Base-by-base conservation (phyloP, 139 green algal species). In the Chlamydomonas asymmetrica region DNA sequence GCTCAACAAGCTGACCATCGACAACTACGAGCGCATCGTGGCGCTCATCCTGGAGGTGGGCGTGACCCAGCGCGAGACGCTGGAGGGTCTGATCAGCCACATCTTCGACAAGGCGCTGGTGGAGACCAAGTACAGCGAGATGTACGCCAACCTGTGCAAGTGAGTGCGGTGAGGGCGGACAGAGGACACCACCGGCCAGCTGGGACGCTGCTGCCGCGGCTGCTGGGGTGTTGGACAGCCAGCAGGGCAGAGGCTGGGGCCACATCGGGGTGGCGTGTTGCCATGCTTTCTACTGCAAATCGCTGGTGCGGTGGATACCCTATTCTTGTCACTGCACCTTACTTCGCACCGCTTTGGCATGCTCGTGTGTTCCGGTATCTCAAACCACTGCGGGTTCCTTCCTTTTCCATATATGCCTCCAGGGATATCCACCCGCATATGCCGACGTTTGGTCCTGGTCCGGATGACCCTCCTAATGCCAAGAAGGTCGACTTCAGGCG, bases 61-160 rank as follows among this genome's bases (percentile, higher is more conserved):
- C 35, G 96, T 97, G 82, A 80, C 81, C n/a, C 79, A 89, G 48
- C 80, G 89, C 6, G 68, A 91, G 62, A 98, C 93, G 1, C 84
- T 99, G 66, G 76, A 82, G 31, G 91, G 89, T 37, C 90, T 97
- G 25, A 95, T 97, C 72, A 84, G 93, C 78, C 88, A 95, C 80
- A 91, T 99, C 56, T 99, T 99, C 79, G 96, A 98, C 84, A 99
- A 99, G 86, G 94, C 96, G 16, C 84, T 99, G n/a, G 89, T 81
- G 5, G 96, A 99, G 89, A 91, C 91, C 25, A 96, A 91, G 35
- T 99, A 98, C 77, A 93, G 84, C 31, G 90, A 96, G 82, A 86
- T 98, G 63, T 99, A 99, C 73, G 90, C 95, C 29, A 76, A 91
- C 68, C 86, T 99, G 43, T 98, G 75, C 74, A 73, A 81, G 63